These are phyloP conservation scores for Bipolaris victoriae DNA, from an alignment of 2,329 filamentous ascomycete species.

Conservation along the genomic window DNA sequence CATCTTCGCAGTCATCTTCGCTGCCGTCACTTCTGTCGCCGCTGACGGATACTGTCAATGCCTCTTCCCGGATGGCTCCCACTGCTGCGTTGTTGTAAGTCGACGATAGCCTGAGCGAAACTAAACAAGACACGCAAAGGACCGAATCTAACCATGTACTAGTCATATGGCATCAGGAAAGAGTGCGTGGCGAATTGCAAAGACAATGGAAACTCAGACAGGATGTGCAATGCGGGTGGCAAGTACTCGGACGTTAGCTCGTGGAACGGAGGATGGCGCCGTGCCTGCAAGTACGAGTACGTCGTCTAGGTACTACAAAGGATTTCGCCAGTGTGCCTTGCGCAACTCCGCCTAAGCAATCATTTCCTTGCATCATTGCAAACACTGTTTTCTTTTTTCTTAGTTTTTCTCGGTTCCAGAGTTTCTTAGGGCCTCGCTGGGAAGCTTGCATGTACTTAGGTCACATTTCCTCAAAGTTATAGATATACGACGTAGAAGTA, in stretches of 20 bases:
- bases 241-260: constrained; percentile 9
- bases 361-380: neutral
- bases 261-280: constrained; percentile 1
- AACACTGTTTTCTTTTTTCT: neutral
- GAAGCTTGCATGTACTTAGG: neutral
- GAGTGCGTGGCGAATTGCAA: neutral
- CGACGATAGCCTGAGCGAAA: neutral
- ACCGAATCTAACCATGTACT: neutral
- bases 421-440: neutral
- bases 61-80: constrained; percentile 9
- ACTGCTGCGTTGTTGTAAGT: constrained; percentile 12
- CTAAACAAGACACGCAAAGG: neutral
- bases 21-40: constrained; percentile 6
- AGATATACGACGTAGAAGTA: neutral
- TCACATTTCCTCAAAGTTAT: neutral
- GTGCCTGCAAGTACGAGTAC: neutral
- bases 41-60: constrained; percentile 10
- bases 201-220: constrained; percentile 5
- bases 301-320: too few relatives aligned
- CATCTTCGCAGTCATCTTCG: constrained; percentile 2
- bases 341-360: neutral
- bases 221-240: constrained; percentile 8
- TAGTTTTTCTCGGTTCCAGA: neutral
- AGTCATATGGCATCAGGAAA: neutral
- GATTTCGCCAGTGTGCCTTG: neutral